Evolutionary conservation across 2,329 filamentous ascomycete genomes (phyloP), one percentile per base, ranked within the genome.

Genomic region (Sporothrix sp.): DNA sequence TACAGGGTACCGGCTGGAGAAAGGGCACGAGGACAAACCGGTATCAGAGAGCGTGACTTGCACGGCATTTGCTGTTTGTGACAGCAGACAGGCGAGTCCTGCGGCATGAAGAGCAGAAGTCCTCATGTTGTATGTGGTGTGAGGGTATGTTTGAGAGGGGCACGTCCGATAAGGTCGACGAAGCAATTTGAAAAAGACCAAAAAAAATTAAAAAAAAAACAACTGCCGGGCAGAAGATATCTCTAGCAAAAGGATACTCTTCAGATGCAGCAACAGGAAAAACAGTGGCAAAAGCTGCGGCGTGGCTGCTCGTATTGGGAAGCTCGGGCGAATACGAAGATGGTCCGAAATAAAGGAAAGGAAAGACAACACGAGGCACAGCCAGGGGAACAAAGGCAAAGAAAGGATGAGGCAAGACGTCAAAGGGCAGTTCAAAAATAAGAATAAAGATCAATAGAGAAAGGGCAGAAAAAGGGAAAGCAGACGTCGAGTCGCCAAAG

Each of bases 61-160:
- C 25, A 58, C 46, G 36, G 57, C 57, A 9, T 38, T 42, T 21
- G 52, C 52, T 30, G 54, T 20, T 23, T 56, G 54, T 18, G 52
- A 45, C 32, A 58, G 51, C 28, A 57, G 35, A 18, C 50, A 54
- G 14, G 52, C 51, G 25, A 38, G 40, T 21, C 48, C 57, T 32
- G 54, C 55, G 2, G 37, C 21, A 8, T 28, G 32, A 14, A 47
- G n/a, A 2, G 43, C 25, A n/a, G 43, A 50, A 14, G 33, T 33
- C 37, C 25, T 28, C 52, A 54, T 54, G 6, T n/a, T 21, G 32
- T n/a, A 7, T 38, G 25, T 28, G 35, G 3, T 5, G 1, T 28
- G 7, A 11, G 5, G 7, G 8, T 10, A 20, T 16, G 30, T 40
- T 14, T 23, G 7, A 33, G 16, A n/a, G 7, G 20, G 25, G 18